phyloP scores from a whole-genome alignment of 257 asterid species.

The Petunia secreta region DNA sequence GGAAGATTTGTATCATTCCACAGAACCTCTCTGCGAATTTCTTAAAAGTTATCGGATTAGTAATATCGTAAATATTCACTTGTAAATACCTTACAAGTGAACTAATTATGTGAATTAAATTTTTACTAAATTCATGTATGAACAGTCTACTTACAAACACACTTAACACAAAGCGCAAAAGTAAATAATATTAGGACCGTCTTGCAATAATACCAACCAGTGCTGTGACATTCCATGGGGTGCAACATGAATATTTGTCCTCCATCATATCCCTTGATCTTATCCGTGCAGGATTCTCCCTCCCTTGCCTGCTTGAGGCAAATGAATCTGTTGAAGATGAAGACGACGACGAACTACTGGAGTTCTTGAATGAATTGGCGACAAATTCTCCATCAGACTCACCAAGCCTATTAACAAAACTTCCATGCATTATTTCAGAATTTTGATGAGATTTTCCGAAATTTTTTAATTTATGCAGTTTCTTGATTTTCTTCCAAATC shows the following conservation, averaged over 20 bases:
- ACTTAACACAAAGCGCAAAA: not conserved
- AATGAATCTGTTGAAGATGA: constrained; percentile 41
- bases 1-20: no score
- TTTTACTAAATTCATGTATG: no score
- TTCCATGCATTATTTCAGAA: constrained; percentile 14
- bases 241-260: constrained; percentile 52
- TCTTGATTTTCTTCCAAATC: constrained; percentile 37
- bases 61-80: no score
- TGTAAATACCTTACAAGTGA: no score
- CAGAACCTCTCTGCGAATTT: no score
- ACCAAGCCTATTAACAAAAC: constrained; percentile 37
- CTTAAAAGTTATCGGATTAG: no score
- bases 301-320: constrained; percentile 22
- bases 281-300: constrained; percentile 32
- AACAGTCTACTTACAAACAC: not conserved
- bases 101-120: no score
- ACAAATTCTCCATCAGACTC: constrained; percentile 47
- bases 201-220: constrained; percentile 49
- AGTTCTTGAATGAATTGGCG: constrained; percentile 29
- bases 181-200: not conserved
- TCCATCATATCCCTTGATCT: constrained; percentile 30
- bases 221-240: constrained; percentile 48
- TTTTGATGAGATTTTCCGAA: constrained; percentile 2
- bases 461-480: not conserved
- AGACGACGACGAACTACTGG: constrained; percentile 45